Evolutionary conservation across 495 filamentous ascomycete genomes (phyloP).

Genomic region (Friedmanniomyces simplex): DNA sequence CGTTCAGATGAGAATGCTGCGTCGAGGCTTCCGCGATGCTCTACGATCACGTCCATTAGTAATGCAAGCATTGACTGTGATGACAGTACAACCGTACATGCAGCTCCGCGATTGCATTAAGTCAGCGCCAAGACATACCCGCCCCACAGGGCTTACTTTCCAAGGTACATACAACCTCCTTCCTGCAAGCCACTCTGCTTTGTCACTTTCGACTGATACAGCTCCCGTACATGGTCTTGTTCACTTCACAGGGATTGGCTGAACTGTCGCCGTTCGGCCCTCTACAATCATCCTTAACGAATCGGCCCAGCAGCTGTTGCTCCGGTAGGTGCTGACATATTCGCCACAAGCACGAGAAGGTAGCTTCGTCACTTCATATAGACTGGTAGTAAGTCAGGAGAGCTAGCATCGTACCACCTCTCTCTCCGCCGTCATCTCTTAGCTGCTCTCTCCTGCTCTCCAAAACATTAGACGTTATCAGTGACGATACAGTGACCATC

Average conservation of each 20-base stretch:
- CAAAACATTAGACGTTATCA: not conserved
- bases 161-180: not conserved
- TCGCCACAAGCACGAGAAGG: not conserved
- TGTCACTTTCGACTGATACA: not conserved
- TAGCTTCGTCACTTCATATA: not conserved
- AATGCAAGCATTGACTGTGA: too few relatives aligned
- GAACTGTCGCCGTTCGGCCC: not conserved
- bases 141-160: slow-evolving; percentile 1
- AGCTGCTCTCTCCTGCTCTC: not conserved
- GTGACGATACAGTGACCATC: not conserved
- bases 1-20: too few relatives aligned
- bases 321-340: not conserved
- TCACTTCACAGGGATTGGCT: not conserved
- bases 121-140: not conserved
- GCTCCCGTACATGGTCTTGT: not conserved
- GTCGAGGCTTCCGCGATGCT: too few relatives aligned
- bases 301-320: not conserved
- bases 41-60: too few relatives aligned
- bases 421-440: too few relatives aligned
- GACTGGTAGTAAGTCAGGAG: not conserved
- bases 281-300: not conserved
- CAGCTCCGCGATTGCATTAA: not conserved
- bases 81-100: too few relatives aligned
- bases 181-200: not conserved
- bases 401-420: too few relatives aligned